Conservation (phyloP, 352 stramenopile species). For the Phytopythium aichiense region DNA sequence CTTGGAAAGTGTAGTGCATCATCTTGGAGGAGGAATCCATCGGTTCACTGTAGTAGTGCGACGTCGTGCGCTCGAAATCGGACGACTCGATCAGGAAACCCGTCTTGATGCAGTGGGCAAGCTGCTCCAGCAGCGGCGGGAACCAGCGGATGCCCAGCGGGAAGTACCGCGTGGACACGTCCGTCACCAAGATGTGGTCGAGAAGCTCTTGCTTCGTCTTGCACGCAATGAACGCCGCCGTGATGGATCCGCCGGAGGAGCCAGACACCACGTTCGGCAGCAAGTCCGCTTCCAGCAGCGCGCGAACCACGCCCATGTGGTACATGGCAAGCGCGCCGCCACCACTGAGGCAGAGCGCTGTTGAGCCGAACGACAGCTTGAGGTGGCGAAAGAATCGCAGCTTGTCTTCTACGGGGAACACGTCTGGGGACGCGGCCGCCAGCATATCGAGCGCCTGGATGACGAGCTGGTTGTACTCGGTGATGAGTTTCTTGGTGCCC, state of each 20-base stretch:
- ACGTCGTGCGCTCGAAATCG: conserved; percentile 76
- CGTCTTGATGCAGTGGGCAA: conserved; percentile 84
- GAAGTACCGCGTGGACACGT: conserved; percentile 60
- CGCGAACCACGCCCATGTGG: conserved; percentile 90
- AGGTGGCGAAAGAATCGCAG: conserved; percentile 47
- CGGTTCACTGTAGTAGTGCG: conserved; percentile 89
- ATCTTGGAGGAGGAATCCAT: conserved; percentile 38
- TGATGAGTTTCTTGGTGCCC: conserved; percentile 59
- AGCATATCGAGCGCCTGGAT: conserved; percentile 44
- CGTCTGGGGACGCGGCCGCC: conserved; percentile 14
- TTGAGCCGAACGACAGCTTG: conserved; percentile 85
- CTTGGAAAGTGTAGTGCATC: conserved; percentile 90
- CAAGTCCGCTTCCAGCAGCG: conserved; percentile 81
- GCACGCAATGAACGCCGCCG: conserved; percentile 81
- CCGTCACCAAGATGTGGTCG: conserved; percentile 37
- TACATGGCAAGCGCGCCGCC: conserved; percentile 94
- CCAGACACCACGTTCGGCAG: conserved; percentile 92
- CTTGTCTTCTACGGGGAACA: conserved; percentile 44
- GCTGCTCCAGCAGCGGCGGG: conserved; percentile 78
- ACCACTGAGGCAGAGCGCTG: conserved; percentile 89
- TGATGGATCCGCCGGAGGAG: conserved; percentile 90
- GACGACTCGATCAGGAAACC: conserved; percentile 86
- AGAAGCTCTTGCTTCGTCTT: conserved; percentile 82
- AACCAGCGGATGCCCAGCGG: conserved; percentile 70
- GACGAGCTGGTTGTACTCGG: conserved; percentile 43